phyloP scores from a whole-genome alignment of 345 rosid genomes.

The Adansonia digitata region DNA sequence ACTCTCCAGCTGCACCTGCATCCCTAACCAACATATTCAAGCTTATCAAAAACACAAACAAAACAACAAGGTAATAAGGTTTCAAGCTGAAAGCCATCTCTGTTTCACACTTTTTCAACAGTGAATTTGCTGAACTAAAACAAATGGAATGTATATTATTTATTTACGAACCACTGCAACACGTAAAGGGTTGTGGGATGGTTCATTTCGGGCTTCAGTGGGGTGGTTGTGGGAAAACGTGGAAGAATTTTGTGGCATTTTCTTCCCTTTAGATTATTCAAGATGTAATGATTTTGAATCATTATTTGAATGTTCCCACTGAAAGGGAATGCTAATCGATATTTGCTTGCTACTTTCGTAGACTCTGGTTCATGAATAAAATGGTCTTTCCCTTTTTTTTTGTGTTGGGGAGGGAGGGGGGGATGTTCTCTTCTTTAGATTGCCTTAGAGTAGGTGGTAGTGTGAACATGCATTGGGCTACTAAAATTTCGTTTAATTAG shows the following conservation, averaged over 20 bases:
- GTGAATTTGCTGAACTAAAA: neutral
- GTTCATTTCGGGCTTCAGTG: neutral
- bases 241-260: neutral
- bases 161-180: too few relatives aligned
- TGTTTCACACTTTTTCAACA: neutral
- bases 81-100: slow-evolving; percentile 4
- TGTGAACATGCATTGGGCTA: slow-evolving; percentile 9
- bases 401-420: too few relatives aligned
- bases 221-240: slow-evolving; percentile 11
- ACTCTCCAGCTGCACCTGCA: slow-evolving; percentile 51
- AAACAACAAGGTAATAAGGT: neutral
- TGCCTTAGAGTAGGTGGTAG: neutral
- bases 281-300: neutral
- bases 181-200: neutral
- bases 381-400: neutral
- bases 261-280: neutral
- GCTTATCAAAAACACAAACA: slow-evolving; percentile 26
- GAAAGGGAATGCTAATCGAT: neutral
- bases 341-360: neutral
- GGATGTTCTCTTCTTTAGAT: neutral
- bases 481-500: neutral
- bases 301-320: neutral
- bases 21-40: slow-evolving; percentile 11
- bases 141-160: neutral
- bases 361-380: neutral